Percentiles rank a stretch among this genome's conserved stretches.
Evolutionary conservation across 345 rosid genomes (phyloP).

Genomic region (Arabis hirsuta): DNA sequence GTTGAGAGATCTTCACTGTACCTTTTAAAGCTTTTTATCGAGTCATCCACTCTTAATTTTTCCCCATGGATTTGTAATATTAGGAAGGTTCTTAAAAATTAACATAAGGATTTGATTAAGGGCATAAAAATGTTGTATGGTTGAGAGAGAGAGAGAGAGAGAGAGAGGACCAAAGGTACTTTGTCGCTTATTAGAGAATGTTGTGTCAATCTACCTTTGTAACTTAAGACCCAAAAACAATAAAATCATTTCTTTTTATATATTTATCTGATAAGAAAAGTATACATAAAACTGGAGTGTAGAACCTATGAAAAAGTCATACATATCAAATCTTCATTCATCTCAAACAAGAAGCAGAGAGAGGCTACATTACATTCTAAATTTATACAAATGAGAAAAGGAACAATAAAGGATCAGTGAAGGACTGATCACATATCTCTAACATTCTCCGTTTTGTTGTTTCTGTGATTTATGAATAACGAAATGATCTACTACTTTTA

Average conservation of each 20-base stretch:
- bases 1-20: constrained; percentile 27
- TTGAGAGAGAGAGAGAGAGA: constrained; percentile 20
- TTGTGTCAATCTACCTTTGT: constrained; percentile 28
- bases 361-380: constrained; percentile 35
- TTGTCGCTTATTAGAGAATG: constrained; percentile 29
- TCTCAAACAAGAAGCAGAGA: constrained; percentile 8
- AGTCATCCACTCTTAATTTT: constrained; percentile 18
- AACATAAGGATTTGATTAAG: constrained; percentile 16
- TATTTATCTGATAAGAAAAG: neutral
- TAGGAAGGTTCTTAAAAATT: constrained; percentile 34
- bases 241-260: constrained; percentile 17
- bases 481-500: constrained; percentile 77
- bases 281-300: neutral
- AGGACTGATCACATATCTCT: constrained; percentile 39
- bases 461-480: constrained; percentile 53
- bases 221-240: constrained; percentile 23
- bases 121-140: constrained; percentile 38
- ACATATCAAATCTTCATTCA: constrained; percentile 28
- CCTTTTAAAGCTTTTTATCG: constrained; percentile 13
- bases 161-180: constrained; percentile 15
- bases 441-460: constrained; percentile 44
- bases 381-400: constrained; percentile 33
- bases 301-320: constrained; percentile 1
- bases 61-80: constrained; percentile 36
- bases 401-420: constrained; percentile 45